Evolutionary conservation across 768 basidiomycete genomes (phyloP).

Genomic region (Tulasnella sp.): DNA sequence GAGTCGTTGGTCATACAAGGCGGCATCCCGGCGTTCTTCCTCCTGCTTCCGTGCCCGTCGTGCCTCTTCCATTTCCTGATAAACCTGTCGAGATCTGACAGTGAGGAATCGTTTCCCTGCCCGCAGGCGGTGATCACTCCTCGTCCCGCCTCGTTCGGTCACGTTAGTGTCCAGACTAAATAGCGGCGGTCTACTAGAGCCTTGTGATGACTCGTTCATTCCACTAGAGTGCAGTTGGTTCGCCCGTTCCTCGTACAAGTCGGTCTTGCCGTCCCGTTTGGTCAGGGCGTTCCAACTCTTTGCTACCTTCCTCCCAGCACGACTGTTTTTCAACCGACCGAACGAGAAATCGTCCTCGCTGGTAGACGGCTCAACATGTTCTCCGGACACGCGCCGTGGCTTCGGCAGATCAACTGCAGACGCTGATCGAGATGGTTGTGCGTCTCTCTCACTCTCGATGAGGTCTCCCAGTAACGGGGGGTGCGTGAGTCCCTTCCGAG

Average conservation of each 20-base stretch:
- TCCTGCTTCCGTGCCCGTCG: neutral
- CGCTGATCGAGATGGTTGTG: neutral
- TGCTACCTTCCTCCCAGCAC: constrained; percentile 4
- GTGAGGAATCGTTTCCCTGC: neutral
- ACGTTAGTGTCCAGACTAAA: neutral
- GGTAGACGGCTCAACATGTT: neutral
- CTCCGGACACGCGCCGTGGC: neutral
- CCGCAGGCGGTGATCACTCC: constrained; percentile 3
- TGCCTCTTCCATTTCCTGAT: constrained; percentile 1
- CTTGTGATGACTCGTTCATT: neutral
- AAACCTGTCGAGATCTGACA: neutral
- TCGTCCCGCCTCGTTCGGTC: neutral
- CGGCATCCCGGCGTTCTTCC: neutral
- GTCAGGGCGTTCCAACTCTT: constrained; percentile 11
- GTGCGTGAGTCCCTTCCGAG: neutral
- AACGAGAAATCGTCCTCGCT: constrained; percentile 6
- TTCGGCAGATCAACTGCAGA: neutral
- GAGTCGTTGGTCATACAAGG: constrained; percentile 6
- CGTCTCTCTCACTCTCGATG: neutral
- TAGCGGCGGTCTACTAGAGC: neutral
- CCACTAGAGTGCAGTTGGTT: neutral
- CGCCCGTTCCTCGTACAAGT: constrained; percentile 7
- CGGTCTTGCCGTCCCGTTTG: neutral
- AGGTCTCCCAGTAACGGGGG: neutral
- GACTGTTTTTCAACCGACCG: neutral